Percentiles rank a stretch among this genome's conserved stretches.
These are phyloP conservation scores for Candida tetrigidarum DNA, from an alignment of 1,139 yeast genomes.

Conservation along the genomic window DNA sequence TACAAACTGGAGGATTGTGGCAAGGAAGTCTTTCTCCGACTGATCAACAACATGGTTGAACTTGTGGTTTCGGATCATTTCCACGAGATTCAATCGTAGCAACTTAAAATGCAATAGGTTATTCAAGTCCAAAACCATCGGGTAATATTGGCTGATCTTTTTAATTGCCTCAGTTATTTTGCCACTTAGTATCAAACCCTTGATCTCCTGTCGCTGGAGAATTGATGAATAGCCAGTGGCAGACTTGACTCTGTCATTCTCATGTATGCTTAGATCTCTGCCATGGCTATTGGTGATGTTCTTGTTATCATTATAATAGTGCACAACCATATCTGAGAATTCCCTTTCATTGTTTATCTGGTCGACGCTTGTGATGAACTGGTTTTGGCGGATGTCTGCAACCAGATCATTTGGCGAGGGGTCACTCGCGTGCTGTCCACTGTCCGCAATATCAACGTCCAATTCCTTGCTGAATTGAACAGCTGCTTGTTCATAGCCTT, in stretches of 20 bases:
- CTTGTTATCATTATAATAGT: constrained; percentile 17
- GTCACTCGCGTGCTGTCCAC: constrained; percentile 5
- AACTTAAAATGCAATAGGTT: constrained; percentile 66
- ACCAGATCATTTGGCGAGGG: constrained; percentile 5
- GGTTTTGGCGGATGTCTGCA: constrained; percentile 11
- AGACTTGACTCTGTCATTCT: constrained; percentile 16
- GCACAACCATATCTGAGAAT: constrained; percentile 22
- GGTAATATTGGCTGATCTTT: constrained; percentile 52
- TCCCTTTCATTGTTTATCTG: constrained; percentile 19
- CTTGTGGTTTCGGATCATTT: constrained; percentile 62
- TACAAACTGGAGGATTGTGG: constrained; percentile 61
- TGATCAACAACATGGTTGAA: constrained; percentile 25
- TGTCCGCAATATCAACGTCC: constrained; percentile 22
- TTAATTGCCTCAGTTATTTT: constrained; percentile 51
- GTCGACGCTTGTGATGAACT: constrained; percentile 17
- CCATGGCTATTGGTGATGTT: not conserved
- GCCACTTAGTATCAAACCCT: constrained; percentile 52
- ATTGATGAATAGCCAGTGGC: constrained; percentile 52
- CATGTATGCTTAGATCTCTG: not conserved
- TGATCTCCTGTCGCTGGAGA: constrained; percentile 50
- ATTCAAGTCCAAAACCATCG: constrained; percentile 57
- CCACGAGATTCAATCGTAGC: constrained; percentile 61
- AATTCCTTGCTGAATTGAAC: constrained; percentile 51
- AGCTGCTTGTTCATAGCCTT: constrained; percentile 61
- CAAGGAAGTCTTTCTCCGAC: constrained; percentile 53